Percentiles rank a stretch among this genome's conserved stretches.
Conservation (phyloP, 1,284 basidiomycete genomes). For the Trametes pubescens region DNA sequence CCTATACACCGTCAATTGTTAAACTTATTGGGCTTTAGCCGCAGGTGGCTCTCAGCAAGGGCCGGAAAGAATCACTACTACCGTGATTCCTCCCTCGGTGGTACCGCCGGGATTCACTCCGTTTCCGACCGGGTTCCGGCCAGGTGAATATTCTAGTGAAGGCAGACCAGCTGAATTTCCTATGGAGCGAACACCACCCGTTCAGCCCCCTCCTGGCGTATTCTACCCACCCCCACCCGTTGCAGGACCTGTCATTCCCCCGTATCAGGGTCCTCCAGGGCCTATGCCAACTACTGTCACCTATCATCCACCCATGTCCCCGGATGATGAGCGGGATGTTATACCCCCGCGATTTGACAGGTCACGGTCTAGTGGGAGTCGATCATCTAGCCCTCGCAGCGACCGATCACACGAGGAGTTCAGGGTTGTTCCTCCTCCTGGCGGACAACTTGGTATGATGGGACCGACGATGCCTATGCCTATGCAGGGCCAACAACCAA, state of each 20-base stretch:
- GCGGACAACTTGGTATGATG: background rate
- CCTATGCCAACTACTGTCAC: slow-evolving; percentile 7
- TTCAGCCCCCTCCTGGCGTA: slow-evolving; percentile 34
- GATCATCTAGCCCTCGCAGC: background rate
- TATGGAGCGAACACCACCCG: slow-evolving; percentile 21
- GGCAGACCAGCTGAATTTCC: slow-evolving; percentile 13
- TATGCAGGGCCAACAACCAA: too few species aligned
- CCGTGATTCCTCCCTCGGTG: slow-evolving; percentile 34
- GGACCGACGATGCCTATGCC: too few species aligned
- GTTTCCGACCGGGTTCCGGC: slow-evolving; percentile 11
- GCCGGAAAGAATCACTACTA: slow-evolving; percentile 15
- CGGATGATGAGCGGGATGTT: background rate
- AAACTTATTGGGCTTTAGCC: background rate
- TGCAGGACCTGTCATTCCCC: slow-evolving; percentile 30
- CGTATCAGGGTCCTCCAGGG: slow-evolving; percentile 8
- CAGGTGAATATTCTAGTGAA: slow-evolving; percentile 5
- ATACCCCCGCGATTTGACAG: background rate
- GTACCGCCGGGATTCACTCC: slow-evolving; percentile 27
- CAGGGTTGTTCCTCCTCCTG: background rate
- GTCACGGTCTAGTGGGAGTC: background rate
- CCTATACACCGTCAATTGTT: background rate
- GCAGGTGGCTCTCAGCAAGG: background rate
- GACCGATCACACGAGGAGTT: background rate
- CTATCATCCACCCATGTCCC: background rate
- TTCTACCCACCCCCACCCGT: background rate